These are phyloP conservation scores for Mallotus repandus DNA, from an alignment of 441 rosid species.

Conservation along the genomic window DNA sequence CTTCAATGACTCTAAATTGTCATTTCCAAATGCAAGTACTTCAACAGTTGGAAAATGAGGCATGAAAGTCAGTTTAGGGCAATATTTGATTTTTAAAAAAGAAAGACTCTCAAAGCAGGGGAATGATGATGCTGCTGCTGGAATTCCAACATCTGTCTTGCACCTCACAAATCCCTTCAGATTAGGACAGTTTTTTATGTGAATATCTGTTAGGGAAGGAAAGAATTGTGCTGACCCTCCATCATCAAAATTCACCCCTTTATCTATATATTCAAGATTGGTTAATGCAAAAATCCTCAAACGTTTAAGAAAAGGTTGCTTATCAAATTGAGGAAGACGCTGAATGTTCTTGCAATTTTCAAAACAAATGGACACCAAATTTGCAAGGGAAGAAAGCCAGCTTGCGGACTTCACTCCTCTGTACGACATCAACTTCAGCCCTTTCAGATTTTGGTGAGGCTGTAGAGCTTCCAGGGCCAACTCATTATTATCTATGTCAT, in stretches of 20 bases:
- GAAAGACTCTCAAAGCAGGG: constrained; percentile 13
- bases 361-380: not conserved
- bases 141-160: not conserved
- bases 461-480: constrained; percentile 2
- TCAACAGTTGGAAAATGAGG: constrained; percentile 24
- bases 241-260: no score
- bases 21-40: not conserved
- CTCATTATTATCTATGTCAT: not conserved
- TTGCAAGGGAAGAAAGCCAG: constrained; percentile 22
- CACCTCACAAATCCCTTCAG: constrained; percentile 16
- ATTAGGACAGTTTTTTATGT: rapidly evolving
- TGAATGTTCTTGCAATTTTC: not conserved
- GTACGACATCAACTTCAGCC: not conserved
- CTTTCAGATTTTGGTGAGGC: constrained; percentile 17
- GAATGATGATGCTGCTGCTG: not conserved
- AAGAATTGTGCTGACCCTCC: not conserved
- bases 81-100: not conserved
- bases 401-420: constrained; percentile 18
- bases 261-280: constrained; percentile 14
- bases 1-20: not conserved
- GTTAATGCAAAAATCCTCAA: not conserved
- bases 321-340: constrained; percentile 9
- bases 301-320: constrained; percentile 2
- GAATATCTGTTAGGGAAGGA: constrained; percentile 1
- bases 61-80: constrained; percentile 19